Conservation (phyloP, 306 rosid species). For the Quercus suber region DNA sequence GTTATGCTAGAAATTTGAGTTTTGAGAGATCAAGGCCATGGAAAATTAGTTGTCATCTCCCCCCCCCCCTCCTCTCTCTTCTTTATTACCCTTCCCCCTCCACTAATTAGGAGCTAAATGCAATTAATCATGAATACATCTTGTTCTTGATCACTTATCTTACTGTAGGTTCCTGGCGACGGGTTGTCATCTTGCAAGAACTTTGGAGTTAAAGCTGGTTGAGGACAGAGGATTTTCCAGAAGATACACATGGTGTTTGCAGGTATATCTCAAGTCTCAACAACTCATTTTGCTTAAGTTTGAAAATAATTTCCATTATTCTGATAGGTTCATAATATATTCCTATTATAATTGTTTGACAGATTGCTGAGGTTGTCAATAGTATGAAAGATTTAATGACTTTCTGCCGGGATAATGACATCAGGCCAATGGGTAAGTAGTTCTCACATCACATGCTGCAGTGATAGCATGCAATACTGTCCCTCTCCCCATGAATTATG, state of each 20-base stretch:
- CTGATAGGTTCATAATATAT: not conserved
- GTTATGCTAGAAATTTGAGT: not conserved
- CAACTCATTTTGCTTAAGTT: not conserved
- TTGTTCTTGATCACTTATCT: slow-evolving; percentile 3
- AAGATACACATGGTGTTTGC: slow-evolving; percentile 29
- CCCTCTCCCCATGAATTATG: not conserved
- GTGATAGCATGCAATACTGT: not conserved
- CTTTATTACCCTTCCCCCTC: not conserved
- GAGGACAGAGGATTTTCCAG: slow-evolving; percentile 25
- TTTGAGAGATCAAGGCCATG: not conserved
- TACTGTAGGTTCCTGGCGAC: slow-evolving; percentile 22
- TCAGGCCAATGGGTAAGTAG: slow-evolving; percentile 41
- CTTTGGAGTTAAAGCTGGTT: slow-evolving; percentile 15
- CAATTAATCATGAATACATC: not conserved
- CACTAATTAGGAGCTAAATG: not conserved
- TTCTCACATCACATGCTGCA: not conserved
- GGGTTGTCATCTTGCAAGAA: slow-evolving; percentile 19
- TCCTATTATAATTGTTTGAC: not conserved
- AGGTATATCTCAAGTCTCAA: slow-evolving; percentile 6
- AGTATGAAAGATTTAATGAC: slow-evolving; percentile 40
- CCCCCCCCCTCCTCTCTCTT: not conserved
- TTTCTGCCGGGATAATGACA: slow-evolving; percentile 21
- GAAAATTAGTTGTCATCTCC: not conserved
- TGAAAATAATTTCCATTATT: not conserved
- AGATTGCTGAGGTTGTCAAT: slow-evolving; percentile 40